phyloP scores from a whole-genome alignment of 139 green algal genomes.

The Tetraselmis striata region DNA sequence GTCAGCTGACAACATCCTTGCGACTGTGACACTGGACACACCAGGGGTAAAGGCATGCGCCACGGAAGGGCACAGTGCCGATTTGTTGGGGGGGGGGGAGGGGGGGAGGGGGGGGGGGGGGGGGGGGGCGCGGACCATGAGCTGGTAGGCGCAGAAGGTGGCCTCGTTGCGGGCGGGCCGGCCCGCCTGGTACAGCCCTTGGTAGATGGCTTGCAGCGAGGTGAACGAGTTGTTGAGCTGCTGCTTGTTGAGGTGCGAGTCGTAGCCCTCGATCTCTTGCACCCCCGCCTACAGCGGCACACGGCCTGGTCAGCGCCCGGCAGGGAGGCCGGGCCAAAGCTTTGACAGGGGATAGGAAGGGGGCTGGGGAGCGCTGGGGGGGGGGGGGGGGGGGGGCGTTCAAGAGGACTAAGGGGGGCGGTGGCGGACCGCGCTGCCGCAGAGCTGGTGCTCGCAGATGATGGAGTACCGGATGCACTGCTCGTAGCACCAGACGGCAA shows the following conservation, averaged over 20 bases:
- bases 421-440: conserved; percentile 8
- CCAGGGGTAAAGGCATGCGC: no score
- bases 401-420: background rate
- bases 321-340: no score
- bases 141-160: conserved; percentile 71
- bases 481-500: conserved; percentile 41
- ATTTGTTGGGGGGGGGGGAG: no score
- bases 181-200: conserved; percentile 4
- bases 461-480: conserved; percentile 71
- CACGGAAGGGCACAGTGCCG: no score
- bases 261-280: conserved; percentile 51
- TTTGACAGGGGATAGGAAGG: no score
- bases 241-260: conserved; percentile 76
- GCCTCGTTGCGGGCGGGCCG: conserved; percentile 28
- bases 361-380: no score
- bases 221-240: conserved; percentile 74
- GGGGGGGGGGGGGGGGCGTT: background rate
- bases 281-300: background rate
- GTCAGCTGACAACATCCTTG: background rate
- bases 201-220: conserved; percentile 62
- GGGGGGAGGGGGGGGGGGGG: no score
- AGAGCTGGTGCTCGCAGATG: conserved; percentile 69
- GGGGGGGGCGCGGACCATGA: conserved; percentile 32
- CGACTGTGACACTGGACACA: no score
- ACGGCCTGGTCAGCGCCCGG: no score